Evolutionary conservation across 1,139 yeast genomes (phyloP).

Genomic region (Meyerozyma elateridarum): DNA sequence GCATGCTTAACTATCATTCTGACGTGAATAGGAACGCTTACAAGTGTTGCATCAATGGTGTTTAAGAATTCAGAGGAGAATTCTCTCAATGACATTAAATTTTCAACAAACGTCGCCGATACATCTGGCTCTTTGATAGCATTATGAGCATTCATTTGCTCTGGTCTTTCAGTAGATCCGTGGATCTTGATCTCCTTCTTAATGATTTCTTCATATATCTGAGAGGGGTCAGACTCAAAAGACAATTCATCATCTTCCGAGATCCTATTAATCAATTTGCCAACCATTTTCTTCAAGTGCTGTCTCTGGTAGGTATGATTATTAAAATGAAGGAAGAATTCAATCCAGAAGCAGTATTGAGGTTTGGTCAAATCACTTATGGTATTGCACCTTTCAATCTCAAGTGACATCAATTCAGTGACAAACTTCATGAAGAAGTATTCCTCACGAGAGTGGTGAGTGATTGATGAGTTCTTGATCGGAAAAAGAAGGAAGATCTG

Average conservation of each 20-base stretch:
- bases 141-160: constrained; percentile 46
- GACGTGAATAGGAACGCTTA: constrained; percentile 58
- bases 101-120: constrained; percentile 61
- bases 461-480: constrained; percentile 25
- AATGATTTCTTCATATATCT: constrained; percentile 48
- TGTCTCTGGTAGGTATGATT: constrained; percentile 57
- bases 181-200: constrained; percentile 45
- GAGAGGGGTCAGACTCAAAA: constrained; percentile 78
- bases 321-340: constrained; percentile 52
- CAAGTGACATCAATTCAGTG: constrained; percentile 45
- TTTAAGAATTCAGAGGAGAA: constrained; percentile 53
- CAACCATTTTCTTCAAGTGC: constrained; percentile 48
- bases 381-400: constrained; percentile 25
- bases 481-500: constrained; percentile 50
- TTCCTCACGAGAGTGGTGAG: constrained; percentile 61
- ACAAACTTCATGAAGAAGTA: constrained; percentile 63
- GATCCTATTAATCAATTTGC: constrained; percentile 44
- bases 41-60: constrained; percentile 35
- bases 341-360: constrained; percentile 41
- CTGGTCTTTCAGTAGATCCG: constrained; percentile 28
- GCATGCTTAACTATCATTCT: constrained; percentile 37
- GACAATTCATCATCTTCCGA: constrained; percentile 54
- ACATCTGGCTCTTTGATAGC: constrained; percentile 81
- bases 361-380: constrained; percentile 34
- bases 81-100: constrained; percentile 74